Base-by-base conservation (phyloP, 352 stramenopile species). In the Pythium myriotylum region DNA sequence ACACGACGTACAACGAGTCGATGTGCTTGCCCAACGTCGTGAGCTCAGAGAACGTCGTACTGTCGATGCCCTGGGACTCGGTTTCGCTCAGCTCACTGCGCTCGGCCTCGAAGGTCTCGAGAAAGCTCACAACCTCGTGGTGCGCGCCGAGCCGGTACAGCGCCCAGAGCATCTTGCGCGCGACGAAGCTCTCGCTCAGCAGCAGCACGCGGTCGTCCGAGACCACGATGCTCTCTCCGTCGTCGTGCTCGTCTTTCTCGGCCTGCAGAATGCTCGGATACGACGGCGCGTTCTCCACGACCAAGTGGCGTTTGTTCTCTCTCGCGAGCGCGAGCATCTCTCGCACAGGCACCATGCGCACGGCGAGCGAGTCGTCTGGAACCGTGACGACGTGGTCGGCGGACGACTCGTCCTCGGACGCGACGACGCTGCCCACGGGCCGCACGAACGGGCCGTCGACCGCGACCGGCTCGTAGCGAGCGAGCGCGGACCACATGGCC, bases 1-100 rank as follows among this genome's bases (percentile, higher is more conserved):
- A 22, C 19, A 27, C 26, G 20, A 66, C 19, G 59, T 66, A 66
- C 26, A 54, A 14, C 10, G 26, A 20, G 14, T 66, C 50, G 13
- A 33, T 39, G 22, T 37, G 22, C 20, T 59, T 6, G 39, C 43
- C 46, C 29, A 63, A 37, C 26, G 33, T 19, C 32, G 55, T 29
- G 20, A 63, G 45, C 17, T 55, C 32, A 17, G 24, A 24, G 10
- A 41, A 23, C 27, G 24, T 16, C 13, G 19, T 17, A 1, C 4
- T 16, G 37, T 50, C 22, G 22, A 27, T 27, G n/a, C n/a, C n/a
- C n/a, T n/a, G n/a, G n/a, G n/a, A n/a, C 14, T 52, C 54, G 24
- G 17, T 22, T 4, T 4, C 20, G 17, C 16, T 23, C 6, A 52
- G 22, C n/a, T 45, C 19, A 24, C 43, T 13, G 35, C 45, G 55